phyloP scores from a whole-genome alignment of 305 asterid genomes.

The Andrographis paniculata region DNA sequence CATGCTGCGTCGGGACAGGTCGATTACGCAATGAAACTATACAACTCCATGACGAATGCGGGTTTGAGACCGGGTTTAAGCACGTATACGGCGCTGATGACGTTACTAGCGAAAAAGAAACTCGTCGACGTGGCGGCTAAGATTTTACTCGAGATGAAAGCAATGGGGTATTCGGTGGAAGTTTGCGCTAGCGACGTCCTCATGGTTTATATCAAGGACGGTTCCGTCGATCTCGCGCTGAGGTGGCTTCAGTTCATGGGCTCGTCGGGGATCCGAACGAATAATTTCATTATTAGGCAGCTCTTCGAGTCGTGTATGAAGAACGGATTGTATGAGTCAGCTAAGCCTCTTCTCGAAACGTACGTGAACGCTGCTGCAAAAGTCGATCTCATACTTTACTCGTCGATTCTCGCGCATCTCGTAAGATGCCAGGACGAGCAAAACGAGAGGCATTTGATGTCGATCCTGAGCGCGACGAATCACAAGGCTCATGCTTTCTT shows the following conservation, averaged over 20 bases:
- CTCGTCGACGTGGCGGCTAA: conserved; percentile 96
- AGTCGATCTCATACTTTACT: conserved; percentile 90
- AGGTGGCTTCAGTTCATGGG: conserved; percentile 97
- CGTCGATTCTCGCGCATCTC: conserved; percentile 84
- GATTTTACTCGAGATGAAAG: conserved; percentile 91
- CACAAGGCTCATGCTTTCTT: conserved; percentile 87
- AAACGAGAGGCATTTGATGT: conserved; percentile 88
- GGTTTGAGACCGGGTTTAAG: conserved; percentile 82
- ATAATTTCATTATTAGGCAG: conserved; percentile 90
- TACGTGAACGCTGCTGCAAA: conserved; percentile 70
- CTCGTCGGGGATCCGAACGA: conserved; percentile 83
- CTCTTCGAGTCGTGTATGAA: conserved; percentile 96
- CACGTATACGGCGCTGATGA: conserved; percentile 68
- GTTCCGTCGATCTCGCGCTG: conserved; percentile 83
- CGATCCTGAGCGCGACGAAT: conserved; percentile 78
- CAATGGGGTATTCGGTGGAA: conserved; percentile 94
- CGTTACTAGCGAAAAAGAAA: conserved; percentile 82
- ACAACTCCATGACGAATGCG: conserved; percentile 95
- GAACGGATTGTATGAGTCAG: conserved; percentile 78
- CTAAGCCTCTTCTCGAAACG: conserved; percentile 87
- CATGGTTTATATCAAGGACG: conserved; percentile 89
- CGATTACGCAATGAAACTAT: conserved; percentile 85
- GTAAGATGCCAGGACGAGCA: conserved; percentile 90
- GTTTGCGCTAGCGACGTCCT: conserved; percentile 95
- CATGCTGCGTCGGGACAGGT: conserved; percentile 88